These are phyloP conservation scores for Maudiozyma saulgeensis DNA, from an alignment of 805 yeast genomes.

Conservation along the genomic window DNA sequence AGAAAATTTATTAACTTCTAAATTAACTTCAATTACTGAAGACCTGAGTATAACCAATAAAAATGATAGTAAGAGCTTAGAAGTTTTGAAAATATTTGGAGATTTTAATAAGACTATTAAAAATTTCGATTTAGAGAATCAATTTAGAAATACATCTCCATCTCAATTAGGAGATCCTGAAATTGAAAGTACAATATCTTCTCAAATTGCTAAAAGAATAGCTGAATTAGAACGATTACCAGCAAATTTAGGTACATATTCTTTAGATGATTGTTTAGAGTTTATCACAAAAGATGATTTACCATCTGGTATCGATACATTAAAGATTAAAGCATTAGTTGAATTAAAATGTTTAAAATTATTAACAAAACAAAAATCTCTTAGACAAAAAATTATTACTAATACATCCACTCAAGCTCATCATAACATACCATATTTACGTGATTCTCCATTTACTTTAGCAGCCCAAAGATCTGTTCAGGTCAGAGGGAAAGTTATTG, in stretches of 20 bases:
- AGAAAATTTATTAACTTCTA: constrained; percentile 35
- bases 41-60: not conserved
- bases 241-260: constrained; percentile 55
- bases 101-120: constrained; percentile 26
- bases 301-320: constrained; percentile 40
- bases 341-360: constrained; percentile 62
- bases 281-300: constrained; percentile 37
- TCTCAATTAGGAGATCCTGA: constrained; percentile 38
- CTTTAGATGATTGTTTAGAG: constrained; percentile 34
- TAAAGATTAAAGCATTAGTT: constrained; percentile 56
- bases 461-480: constrained; percentile 64
- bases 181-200: constrained; percentile 44
- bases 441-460: constrained; percentile 44
- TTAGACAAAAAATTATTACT: constrained; percentile 52
- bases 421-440: constrained; percentile 41
- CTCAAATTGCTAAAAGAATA: constrained; percentile 49
- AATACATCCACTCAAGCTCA: constrained; percentile 48
- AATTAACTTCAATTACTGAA: not conserved
- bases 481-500: constrained; percentile 58
- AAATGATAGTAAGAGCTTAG: not conserved
- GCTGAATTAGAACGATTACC: constrained; percentile 57
- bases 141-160: constrained; percentile 19
- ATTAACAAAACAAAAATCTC: constrained; percentile 58
- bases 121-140: constrained; percentile 24
- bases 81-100: constrained; percentile 20